phyloP scores from a whole-genome alignment of 805 yeast species.

The Candida maltosa region DNA sequence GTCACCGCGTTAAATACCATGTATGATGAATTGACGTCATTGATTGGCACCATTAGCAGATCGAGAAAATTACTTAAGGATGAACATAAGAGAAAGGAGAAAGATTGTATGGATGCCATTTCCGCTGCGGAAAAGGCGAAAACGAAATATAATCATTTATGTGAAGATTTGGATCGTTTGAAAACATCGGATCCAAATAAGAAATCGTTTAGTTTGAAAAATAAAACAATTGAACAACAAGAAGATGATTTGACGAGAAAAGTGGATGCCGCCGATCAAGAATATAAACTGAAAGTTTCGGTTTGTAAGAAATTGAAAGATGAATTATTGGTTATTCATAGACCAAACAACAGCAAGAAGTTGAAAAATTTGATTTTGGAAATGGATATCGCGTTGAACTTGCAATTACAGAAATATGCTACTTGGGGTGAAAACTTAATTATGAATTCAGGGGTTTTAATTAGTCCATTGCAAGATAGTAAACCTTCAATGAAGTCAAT shows the following conservation, averaged over 20 bases:
- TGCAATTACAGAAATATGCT: conserved; percentile 86
- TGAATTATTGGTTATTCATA: conserved; percentile 64
- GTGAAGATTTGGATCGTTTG: conserved; percentile 83
- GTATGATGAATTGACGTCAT: conserved; percentile 77
- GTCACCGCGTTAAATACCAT: conserved; percentile 77
- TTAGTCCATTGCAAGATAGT: conserved; percentile 61
- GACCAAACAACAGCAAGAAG: conserved; percentile 74
- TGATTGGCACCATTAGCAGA: conserved; percentile 66
- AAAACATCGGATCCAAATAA: conserved; percentile 79
- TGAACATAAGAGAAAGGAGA: conserved; percentile 75
- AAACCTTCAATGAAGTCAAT: conserved; percentile 70
- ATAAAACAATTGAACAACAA: conserved; percentile 77
- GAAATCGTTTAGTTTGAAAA: conserved; percentile 76
- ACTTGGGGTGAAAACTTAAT: conserved; percentile 81
- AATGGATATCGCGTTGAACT: conserved; percentile 83
- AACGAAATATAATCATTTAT: conserved; percentile 64
- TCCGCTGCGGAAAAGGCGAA: conserved; percentile 86
- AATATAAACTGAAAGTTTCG: conserved; percentile 75
- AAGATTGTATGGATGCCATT: conserved; percentile 80
- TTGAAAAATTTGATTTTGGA: conserved; percentile 79
- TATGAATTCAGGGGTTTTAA: conserved; percentile 79
- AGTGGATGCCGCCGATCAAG: conserved; percentile 81
- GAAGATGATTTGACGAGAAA: conserved; percentile 85
- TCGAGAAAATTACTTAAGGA: conserved; percentile 79
- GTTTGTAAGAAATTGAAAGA: conserved; percentile 70